These are phyloP conservation scores for Flueggea neowawraea DNA, from an alignment of 441 rosid species.

Conservation along the genomic window DNA sequence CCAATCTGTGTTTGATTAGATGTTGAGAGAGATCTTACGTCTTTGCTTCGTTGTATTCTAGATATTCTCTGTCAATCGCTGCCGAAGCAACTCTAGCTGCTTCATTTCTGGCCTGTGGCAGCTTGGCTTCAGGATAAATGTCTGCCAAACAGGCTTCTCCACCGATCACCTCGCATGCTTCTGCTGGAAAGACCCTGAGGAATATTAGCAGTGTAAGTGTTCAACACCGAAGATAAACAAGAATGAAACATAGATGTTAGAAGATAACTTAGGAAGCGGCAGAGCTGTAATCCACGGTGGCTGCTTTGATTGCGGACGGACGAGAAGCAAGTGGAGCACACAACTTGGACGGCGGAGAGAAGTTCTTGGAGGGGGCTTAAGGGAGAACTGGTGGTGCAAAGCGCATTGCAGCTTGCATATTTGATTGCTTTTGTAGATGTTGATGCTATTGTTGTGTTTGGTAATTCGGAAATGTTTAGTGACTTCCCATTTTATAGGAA, in stretches of 20 bases:
- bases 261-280: constrained; percentile 46
- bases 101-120: constrained; percentile 24
- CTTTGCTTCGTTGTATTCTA: constrained; percentile 50
- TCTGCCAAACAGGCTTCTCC: constrained; percentile 74
- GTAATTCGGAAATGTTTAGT: no score
- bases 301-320: no score
- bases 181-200: constrained; percentile 77
- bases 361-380: no score
- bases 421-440: no score
- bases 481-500: no score
- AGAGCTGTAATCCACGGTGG: constrained; percentile 50
- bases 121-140: constrained; percentile 64
- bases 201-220: neutral
- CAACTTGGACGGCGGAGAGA: no score
- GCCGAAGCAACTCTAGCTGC: constrained; percentile 30
- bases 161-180: constrained; percentile 77
- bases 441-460: no score
- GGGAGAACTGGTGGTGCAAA: no score
- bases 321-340: no score
- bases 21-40: constrained; percentile 33
- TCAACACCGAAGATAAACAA: neutral
- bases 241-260: neutral
- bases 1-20: no score
- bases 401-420: no score
- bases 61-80: constrained; percentile 52